These are phyloP conservation scores for Citropsis articulata DNA, from an alignment of 345 rosid genomes.

Conservation along the genomic window DNA sequence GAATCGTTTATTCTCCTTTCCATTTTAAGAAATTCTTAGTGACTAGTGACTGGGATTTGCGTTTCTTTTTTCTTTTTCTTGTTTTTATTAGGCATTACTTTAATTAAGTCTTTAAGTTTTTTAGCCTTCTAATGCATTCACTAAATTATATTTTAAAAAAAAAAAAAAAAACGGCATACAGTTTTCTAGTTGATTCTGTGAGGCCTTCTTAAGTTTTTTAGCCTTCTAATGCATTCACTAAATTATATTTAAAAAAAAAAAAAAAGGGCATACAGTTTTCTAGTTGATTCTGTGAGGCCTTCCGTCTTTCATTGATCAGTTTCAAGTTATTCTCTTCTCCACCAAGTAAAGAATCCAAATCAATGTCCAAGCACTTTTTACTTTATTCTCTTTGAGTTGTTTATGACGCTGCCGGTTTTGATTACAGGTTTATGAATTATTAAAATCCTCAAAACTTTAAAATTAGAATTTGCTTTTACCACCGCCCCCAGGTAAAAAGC, in stretches of 20 bases:
- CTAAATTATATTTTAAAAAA: background rate
- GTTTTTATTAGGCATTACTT: no score
- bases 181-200: no score
- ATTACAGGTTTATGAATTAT: background rate
- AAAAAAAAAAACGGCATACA: no score
- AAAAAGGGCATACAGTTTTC: background rate
- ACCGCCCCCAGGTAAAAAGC: background rate
- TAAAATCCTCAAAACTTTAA: background rate
- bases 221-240: no score
- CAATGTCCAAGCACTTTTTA: background rate
- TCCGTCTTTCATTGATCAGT: background rate
- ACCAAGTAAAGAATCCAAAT: constrained; percentile 23
- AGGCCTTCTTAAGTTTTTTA: no score
- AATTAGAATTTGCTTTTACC: background rate
- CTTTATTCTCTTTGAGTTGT: background rate
- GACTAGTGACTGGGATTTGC: no score
- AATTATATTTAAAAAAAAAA: background rate
- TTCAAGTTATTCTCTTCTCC: background rate
- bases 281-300: background rate
- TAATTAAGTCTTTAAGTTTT: no score
- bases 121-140: no score
- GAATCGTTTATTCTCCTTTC: no score
- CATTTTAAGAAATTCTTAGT: no score
- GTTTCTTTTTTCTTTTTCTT: no score
- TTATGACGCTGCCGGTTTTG: background rate